These are phyloP conservation scores for Kwoniella shandongensis DNA, from an alignment of 768 basidiomycete species.

Conservation along the genomic window DNA sequence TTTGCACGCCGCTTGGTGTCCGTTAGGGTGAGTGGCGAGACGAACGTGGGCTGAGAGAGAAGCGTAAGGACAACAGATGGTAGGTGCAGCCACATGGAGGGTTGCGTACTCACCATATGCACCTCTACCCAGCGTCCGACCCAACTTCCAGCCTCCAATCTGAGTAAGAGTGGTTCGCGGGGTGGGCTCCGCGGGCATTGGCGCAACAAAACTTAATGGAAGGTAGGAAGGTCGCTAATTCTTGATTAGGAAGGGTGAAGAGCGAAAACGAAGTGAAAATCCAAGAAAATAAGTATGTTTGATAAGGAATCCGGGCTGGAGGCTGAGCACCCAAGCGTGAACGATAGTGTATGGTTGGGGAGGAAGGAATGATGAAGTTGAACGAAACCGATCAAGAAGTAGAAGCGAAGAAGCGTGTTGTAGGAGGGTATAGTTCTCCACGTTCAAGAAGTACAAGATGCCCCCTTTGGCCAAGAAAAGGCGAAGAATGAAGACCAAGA, in stretches of 20 bases:
- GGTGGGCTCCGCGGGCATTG: constrained; percentile 26
- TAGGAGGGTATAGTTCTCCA: too few species aligned
- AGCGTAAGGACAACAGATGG: not conserved
- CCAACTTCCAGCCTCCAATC: constrained; percentile 47
- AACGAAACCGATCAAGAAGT: constrained; percentile 3
- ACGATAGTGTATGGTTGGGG: too few species aligned
- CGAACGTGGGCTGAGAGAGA: constrained; percentile 45
- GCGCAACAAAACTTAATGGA: not conserved
- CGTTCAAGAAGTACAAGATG: too few species aligned
- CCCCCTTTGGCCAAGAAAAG: too few species aligned
- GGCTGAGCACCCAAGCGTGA: too few species aligned
- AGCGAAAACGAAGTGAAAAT: not conserved
- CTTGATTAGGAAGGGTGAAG: not conserved
- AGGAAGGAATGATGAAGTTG: not conserved
- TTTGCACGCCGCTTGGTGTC: constrained; percentile 49
- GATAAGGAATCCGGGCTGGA: too few species aligned
- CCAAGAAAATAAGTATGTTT: not conserved
- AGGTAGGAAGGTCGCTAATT: too few species aligned
- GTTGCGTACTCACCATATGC: constrained; percentile 43
- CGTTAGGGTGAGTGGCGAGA: constrained; percentile 41
- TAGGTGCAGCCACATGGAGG: constrained; percentile 1
- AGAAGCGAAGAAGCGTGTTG: not conserved
- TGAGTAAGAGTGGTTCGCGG: constrained; percentile 42
- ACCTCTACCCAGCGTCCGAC: constrained; percentile 45
- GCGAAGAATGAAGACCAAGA: too few species aligned